A percentile compares a stretch with the other conserved stretches of the same genome.
Evolutionary conservation across 1,284 basidiomycete species (phyloP).

Genomic region (Rhodofomes roseus): DNA sequence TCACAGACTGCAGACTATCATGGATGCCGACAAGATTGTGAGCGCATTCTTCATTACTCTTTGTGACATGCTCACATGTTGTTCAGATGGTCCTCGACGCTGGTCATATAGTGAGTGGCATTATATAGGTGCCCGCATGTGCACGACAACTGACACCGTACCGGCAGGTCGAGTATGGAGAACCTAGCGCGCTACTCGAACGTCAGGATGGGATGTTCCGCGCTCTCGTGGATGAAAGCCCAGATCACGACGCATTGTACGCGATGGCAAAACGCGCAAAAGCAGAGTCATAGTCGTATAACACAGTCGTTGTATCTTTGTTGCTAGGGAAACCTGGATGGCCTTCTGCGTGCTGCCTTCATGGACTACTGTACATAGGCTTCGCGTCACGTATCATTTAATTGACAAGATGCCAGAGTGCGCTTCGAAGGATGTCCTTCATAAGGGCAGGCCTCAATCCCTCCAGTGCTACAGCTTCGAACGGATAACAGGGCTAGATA

Average conservation of each 20-base stretch:
- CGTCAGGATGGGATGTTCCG: conserved; percentile 27
- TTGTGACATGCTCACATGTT: not conserved
- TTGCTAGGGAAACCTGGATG: too few relatives aligned
- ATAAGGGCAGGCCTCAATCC: too few relatives aligned
- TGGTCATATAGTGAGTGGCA: conserved; percentile 17
- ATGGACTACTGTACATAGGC: too few relatives aligned
- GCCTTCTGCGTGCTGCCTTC: too few relatives aligned
- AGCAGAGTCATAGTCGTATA: not conserved
- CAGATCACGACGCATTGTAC: conserved; percentile 24
- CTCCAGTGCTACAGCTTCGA: not conserved
- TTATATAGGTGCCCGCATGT: too few relatives aligned
- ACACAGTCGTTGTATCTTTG: too few relatives aligned
- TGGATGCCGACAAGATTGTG: conserved; percentile 33
- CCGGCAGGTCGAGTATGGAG: conserved; percentile 27
- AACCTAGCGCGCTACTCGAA: conserved; percentile 24
- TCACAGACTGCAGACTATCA: conserved; percentile 64
- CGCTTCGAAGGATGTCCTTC: too few relatives aligned
- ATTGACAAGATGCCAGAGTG: too few relatives aligned
- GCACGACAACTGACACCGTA: not conserved
- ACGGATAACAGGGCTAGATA: not conserved
- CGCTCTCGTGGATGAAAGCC: conserved; percentile 29
- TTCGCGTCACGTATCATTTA: too few relatives aligned
- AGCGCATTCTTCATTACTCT: conserved; percentile 18
- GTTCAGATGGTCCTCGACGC: conserved; percentile 28
- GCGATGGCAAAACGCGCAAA: conserved; percentile 7